phyloP scores from a whole-genome alignment of 2,329 filamentous ascomycete species.

The Bipolaris gigantea region DNA sequence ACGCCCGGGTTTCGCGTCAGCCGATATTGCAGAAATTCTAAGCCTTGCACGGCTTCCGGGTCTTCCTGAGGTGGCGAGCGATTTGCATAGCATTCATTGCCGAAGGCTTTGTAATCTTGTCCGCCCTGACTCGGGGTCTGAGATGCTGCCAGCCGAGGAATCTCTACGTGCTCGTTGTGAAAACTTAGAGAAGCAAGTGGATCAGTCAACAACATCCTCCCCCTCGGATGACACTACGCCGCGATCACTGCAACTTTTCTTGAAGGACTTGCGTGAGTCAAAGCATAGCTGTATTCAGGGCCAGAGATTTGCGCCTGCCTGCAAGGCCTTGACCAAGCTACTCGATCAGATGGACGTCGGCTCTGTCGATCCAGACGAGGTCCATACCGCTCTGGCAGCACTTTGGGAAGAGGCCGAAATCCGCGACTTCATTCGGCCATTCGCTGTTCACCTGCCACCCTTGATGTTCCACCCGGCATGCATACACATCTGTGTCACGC shows the following conservation, averaged over 20 bases:
- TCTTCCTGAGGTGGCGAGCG: constrained; percentile 49
- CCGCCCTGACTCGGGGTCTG: not conserved
- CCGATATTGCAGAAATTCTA: constrained; percentile 40
- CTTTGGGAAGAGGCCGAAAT: constrained; percentile 54
- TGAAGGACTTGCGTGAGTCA: constrained; percentile 27
- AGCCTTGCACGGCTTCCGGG: constrained; percentile 43
- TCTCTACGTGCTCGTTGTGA: constrained; percentile 15
- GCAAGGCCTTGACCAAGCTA: constrained; percentile 23
- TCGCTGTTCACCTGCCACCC: constrained; percentile 43
- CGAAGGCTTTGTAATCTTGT: constrained; percentile 28
- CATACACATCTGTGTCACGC: constrained; percentile 22
- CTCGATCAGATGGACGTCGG: constrained; percentile 20
- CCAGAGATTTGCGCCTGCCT: constrained; percentile 31
- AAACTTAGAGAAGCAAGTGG: constrained; percentile 6
- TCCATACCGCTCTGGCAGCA: constrained; percentile 34
- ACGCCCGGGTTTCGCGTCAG: not conserved
- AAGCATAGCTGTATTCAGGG: constrained; percentile 39
- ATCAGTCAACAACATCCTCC: not conserved
- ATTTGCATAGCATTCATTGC: constrained; percentile 41
- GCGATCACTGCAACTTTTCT: constrained; percentile 26
- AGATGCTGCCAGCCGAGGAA: constrained; percentile 24
- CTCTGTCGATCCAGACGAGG: constrained; percentile 13
- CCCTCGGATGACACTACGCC: not conserved
- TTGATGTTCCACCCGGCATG: constrained; percentile 44
- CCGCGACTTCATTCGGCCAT: constrained; percentile 50